Evolutionary conservation across 768 basidiomycete genomes (phyloP).

Genomic region (Pleurotus pulmonarius): DNA sequence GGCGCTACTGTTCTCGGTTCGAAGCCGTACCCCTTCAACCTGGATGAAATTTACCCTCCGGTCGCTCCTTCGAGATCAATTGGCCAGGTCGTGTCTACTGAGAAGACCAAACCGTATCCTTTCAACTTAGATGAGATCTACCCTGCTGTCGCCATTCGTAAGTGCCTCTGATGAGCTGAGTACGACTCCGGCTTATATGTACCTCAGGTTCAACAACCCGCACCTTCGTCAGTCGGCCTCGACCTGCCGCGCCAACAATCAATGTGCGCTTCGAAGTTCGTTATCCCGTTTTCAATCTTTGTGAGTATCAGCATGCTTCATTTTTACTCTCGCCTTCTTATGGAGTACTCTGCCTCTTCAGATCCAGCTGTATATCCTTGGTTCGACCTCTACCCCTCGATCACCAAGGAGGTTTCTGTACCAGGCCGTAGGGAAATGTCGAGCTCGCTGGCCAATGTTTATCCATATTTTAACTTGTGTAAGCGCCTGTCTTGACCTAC

Average conservation of each 20-base stretch:
- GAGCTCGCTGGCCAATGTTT: background rate
- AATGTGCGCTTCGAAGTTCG: background rate
- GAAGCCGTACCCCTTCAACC: background rate
- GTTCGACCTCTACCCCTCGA: slow-evolving; percentile 32
- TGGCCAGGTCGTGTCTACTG: background rate
- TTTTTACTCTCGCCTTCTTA: background rate
- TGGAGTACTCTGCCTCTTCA: slow-evolving; percentile 9
- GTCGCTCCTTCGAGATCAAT: background rate
- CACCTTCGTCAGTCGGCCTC: no score
- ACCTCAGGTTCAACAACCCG: slow-evolving; percentile 17
- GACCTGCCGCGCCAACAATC: background rate
- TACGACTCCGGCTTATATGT: slow-evolving; percentile 20
- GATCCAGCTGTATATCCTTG: slow-evolving; percentile 38
- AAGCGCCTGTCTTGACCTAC: background rate
- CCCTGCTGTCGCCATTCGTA: slow-evolving; percentile 15
- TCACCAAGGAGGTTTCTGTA: background rate
- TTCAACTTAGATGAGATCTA: slow-evolving; percentile 29
- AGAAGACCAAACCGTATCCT: slow-evolving; percentile 28
- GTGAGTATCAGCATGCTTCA: slow-evolving; percentile 9
- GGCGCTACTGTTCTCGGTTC: background rate
- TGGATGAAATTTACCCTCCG: background rate
- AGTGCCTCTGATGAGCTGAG: background rate
- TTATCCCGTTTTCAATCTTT: slow-evolving; percentile 24
- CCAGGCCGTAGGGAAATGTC: background rate
- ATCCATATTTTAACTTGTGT: slow-evolving; percentile 16